A percentile compares a stretch with the other conserved stretches of the same genome.
These are phyloP conservation scores for Botrytis pseudocinerea DNA, from an alignment of 2,329 filamentous ascomycete species.

Conservation along the genomic window DNA sequence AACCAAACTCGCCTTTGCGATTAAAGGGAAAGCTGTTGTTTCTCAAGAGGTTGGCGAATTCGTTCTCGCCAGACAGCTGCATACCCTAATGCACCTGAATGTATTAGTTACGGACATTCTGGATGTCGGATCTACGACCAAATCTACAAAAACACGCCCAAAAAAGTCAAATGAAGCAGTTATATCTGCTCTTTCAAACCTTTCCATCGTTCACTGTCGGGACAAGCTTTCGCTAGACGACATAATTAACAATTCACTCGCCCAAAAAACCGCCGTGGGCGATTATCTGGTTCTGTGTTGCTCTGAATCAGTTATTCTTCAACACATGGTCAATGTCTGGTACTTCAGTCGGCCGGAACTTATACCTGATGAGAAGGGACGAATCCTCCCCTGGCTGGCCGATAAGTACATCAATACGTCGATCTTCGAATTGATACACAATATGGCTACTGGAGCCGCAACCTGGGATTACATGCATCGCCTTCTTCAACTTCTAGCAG, in stretches of 20 bases:
- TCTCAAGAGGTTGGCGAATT: constrained; percentile 24
- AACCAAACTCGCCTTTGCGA: constrained; percentile 33
- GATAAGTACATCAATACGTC: constrained; percentile 47
- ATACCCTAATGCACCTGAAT: constrained; percentile 44
- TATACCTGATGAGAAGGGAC: constrained; percentile 49
- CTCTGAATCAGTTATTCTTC: constrained; percentile 18
- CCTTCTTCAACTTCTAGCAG: constrained; percentile 40
- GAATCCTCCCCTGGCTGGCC: constrained; percentile 42
- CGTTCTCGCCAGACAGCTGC: constrained; percentile 45
- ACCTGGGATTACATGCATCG: constrained; percentile 26
- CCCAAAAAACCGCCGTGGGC: constrained; percentile 42
- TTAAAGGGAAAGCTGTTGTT: constrained; percentile 17
- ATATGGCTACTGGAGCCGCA: constrained; percentile 18
- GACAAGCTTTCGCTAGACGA: constrained; percentile 41
- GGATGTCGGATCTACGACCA: constrained; percentile 42
- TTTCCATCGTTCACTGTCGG: constrained; percentile 36
- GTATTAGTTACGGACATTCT: constrained; percentile 49
- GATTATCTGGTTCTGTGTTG: constrained; percentile 42
- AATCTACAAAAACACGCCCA: constrained; percentile 31
- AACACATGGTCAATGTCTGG: constrained; percentile 20
- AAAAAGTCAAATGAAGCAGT: constrained; percentile 41
- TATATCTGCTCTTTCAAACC: constrained; percentile 40
- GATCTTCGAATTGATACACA: constrained; percentile 46
- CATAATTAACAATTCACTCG: constrained; percentile 39
- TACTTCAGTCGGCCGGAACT: constrained; percentile 39